Evolutionary conservation across 2,329 filamentous ascomycete species (phyloP), one percentile per base, ranked within the genome.

Genomic region (Westerdykella aurantiaca): DNA sequence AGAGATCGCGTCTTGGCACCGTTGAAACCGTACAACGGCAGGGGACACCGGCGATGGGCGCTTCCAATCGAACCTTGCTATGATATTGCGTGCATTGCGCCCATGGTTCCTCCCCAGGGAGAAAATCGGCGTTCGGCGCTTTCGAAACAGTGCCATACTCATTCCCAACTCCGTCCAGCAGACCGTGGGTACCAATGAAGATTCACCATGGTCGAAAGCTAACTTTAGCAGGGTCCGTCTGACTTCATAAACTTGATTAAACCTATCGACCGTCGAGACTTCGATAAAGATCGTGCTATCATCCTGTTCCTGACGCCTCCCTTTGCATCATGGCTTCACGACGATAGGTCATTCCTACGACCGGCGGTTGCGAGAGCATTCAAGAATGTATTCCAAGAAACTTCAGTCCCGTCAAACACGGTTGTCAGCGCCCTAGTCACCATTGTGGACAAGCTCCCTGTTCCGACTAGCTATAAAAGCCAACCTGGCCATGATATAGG

Each of bases 361-460:
- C 53, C 57, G 29, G 64, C 60, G 13, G 44, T 67, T 13, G 35
- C 31, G 7, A 50, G 42, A n/a, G 47, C 49, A 2, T 64, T 58
- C 41, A 18, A 39, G 6, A 29, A 51, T 25, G 9, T 29, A 31
- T 17, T 23, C 10, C 13, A 41, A 4, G 29, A 37, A 4, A 10
- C n/a, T 12, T 31, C n/a, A 12, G 6, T 23, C 12, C 31, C 9
- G 5, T 11, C 38, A 4, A 18, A 39, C 16, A 14, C 45, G 1
- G 23, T 23, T 1, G 38, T 65, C 17, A 44, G 57, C n/a, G 52
- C 53, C 13, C 43, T 66, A 6, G 62, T 55, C 45, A 66, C 66
- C 34, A 65, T 69, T 5, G 64, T 69, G 7, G 63, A 68, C 51
- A 64, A 60, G 35, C 53, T 69, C 7, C 66, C 66, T 5, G 49